Evolutionary conservation across 148 eudicot species (phyloP).

Genomic region (Oxyria digyna): DNA sequence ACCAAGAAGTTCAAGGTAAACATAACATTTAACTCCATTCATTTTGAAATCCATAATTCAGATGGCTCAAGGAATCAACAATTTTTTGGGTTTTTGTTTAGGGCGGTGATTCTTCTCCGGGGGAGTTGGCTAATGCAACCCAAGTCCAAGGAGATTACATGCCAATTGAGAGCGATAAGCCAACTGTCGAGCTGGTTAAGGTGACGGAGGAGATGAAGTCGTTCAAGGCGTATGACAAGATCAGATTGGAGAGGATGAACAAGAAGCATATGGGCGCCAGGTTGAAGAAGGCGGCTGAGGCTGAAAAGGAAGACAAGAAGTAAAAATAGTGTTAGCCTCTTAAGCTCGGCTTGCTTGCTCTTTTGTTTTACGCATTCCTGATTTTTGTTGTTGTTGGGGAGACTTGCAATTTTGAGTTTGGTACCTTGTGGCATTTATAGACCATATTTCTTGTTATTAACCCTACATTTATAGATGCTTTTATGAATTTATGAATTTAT

Average conservation of each 20-base stretch:
- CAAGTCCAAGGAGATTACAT: conserved; percentile 37
- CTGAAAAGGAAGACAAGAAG: conserved; percentile 52
- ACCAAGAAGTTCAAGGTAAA: conserved; percentile 48
- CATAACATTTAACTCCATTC: too few relatives aligned
- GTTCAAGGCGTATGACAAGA: conserved; percentile 39
- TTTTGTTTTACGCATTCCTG: background rate
- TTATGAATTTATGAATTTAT: too few relatives aligned
- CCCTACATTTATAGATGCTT: background rate
- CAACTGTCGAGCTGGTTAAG: conserved; percentile 33
- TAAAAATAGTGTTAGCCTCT: background rate
- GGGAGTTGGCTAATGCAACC: conserved; percentile 56
- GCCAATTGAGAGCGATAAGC: conserved; percentile 39
- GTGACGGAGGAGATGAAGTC: conserved; percentile 41
- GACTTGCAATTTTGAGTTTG: conserved; percentile 2
- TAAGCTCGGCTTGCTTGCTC: background rate
- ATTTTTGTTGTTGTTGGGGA: background rate
- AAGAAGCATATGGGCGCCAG: conserved; percentile 38
- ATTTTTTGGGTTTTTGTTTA: conserved; percentile 1
- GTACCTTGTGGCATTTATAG: background rate
- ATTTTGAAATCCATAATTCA: too few relatives aligned
- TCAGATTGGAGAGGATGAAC: conserved; percentile 44
- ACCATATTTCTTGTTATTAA: background rate
- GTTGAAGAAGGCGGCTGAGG: conserved; percentile 48
- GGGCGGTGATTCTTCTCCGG: conserved; percentile 49
- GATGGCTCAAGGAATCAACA: too few relatives aligned